Conservation (phyloP, 257 asterid genomes). For the Nicotiana undulata region DNA sequence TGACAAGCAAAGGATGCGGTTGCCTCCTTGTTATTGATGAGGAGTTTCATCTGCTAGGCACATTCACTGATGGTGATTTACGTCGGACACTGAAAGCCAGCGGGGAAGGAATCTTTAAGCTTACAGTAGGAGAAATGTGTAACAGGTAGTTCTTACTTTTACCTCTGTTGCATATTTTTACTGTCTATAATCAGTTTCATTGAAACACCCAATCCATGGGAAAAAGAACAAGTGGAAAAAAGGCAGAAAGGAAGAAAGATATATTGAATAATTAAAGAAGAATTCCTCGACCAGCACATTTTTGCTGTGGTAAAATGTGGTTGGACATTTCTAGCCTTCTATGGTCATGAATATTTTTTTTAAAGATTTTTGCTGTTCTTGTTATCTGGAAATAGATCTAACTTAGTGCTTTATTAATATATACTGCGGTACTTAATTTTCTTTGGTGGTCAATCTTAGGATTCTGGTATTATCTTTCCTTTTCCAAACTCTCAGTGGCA, state of each 20-base stretch:
- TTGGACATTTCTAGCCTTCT: neutral
- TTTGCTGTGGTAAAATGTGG: neutral
- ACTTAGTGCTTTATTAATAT: neutral
- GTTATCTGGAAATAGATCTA: neutral
- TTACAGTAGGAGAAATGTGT: constrained; percentile 90
- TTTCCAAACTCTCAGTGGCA: neutral
- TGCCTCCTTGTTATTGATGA: constrained; percentile 78
- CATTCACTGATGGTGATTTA: constrained; percentile 91
- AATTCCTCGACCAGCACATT: neutral
- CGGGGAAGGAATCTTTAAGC: constrained; percentile 85
- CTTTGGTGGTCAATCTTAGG: neutral
- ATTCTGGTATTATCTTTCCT: neutral
- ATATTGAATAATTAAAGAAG: neutral
- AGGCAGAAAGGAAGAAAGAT: neutral
- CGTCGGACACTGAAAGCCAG: constrained; percentile 86
- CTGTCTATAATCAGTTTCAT: neutral
- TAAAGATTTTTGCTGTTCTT: neutral
- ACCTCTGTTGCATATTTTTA: neutral
- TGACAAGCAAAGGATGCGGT: constrained; percentile 90
- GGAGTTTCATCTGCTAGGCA: constrained; percentile 58
- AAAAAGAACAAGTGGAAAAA: neutral
- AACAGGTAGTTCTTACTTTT: constrained; percentile 43
- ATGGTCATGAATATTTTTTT: neutral
- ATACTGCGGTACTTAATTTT: neutral
- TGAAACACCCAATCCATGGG: neutral